Base-by-base conservation (phyloP, 495 filamentous ascomycete genomes). In the Penicillium herquei region DNA sequence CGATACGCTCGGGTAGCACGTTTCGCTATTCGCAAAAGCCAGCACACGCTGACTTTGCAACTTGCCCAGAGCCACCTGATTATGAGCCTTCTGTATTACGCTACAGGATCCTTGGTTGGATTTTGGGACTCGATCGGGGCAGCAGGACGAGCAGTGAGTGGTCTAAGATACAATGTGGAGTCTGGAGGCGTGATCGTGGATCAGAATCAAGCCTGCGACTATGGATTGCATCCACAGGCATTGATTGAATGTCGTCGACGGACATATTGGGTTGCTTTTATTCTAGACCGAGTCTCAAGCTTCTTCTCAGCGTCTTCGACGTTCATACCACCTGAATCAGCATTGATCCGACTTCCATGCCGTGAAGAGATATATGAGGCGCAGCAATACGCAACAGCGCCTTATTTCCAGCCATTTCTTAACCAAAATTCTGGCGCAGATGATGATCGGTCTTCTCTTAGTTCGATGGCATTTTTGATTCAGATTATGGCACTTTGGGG, bases 251-350 rank as follows among this genome's bases (percentile, higher is more conserved):
- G 84, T 63, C 78, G 83, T 40, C 76, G 85, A 34, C 72, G 86
- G 46, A 87, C 84, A 0, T 88, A 88, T 63, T 89, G 86, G 87
- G 79, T 81, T 12, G 76, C 78, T 32, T 88, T 82, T 56, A 52
- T 87, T 49, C 71, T 84, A 59, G 85, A 89, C 59, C 80, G 85
- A 31, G 74, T 85, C 30, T 83, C 78, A 33, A 81, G 79, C 31
- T 79, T 84, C 52, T 82, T 79, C 52, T 75, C 79, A 6, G 78
- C 67, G 9, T 70, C 72, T 0, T 70, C 69, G 5, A 67, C 65
- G 8, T 72, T 66, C 30, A 71, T 77, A 8, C 65, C 72, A 9
- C 70, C 72, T 5, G 80, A 87, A 63, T 78, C 86, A 34, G 77
- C 85, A 21, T 84, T 88, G 57, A 67, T 87, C 7, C 78, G 83